Base-by-base conservation (phyloP, 305 asterid genomes). In the Solanum hybrid region DNA sequence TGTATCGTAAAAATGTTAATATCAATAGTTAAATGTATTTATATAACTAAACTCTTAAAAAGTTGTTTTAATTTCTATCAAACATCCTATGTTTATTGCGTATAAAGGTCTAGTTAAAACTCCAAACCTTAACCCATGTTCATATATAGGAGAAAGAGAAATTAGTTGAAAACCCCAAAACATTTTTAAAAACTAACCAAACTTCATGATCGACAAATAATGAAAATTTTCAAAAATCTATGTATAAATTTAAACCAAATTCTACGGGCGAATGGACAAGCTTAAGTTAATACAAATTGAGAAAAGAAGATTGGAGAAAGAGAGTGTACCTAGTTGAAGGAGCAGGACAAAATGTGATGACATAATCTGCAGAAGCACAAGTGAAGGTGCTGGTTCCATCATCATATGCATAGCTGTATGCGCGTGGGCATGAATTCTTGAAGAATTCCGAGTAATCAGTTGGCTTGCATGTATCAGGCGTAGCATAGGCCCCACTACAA, bases 401-500 rank as follows among this genome's bases (percentile, higher is more conserved):
- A 65, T 93, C 94, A 78, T 93, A 93, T 17, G 94, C 94, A 51
- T 93, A 93, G 93, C 94, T 93, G 89, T 93, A 93, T 14, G 94
- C 94, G 89, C 91, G 93, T 87, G 94, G 94, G 89, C 94, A 93
- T 26, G 93, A 91, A 57, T 26, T 87, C 89, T 93, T 93, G 22
- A 93, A 93, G 32, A 76, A 88, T 78, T 87, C 77, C 31, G 94
- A 91, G 57, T 93, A 93, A 10, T 27, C 81, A 29, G 89, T 92
- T 1, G 94, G 94, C 38, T 37, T 78, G 89, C 94, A 93, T 3
- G 93, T 92, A 82, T 93, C 91, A 0, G 99, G 97, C 61, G 92
- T 95, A 41, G 93, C 95, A 17, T 91, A 95, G 86, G 89, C 92
- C 11, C 97, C 99, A 14, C 95, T 95, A 93, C 99, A 97, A 89